Base-by-base conservation (phyloP, 805 yeast genomes). In the Phaffomyces antillensis region DNA sequence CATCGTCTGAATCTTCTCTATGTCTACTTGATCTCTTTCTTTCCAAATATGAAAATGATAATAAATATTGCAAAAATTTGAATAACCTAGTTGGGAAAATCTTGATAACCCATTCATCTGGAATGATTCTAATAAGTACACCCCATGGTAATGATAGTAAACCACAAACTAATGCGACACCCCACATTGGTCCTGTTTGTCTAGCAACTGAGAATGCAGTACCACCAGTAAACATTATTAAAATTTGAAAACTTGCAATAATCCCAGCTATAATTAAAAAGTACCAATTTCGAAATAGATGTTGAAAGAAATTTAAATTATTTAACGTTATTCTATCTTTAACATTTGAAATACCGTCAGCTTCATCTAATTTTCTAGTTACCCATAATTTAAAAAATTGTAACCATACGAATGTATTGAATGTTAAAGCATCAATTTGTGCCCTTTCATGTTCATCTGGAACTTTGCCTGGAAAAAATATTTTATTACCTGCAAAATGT, bases 141-240 rank as follows among this genome's bases (percentile, higher is more conserved):
- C 97, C 98, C 38, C 79, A 74, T 0, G 98, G 97, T 36, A 93
- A 66, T 15, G 96, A 83, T 16, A 85, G 40, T 50, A 84, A 61
- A 28, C 98, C 98, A 66, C 95, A 79, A 25, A 85, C 58, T 6
- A 91, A 65, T 0, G 98, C 93, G 2, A 88, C 80, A 1, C 77
- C 93, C 99, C 99, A 95, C 85, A 82, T 80, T 1, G 79, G 79
- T 8, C 85, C 84, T 1, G 95, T 83, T 65, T 86, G 95, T 50
- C 83, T 74, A 3, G 77, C 78, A 52, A 90, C 74, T 8, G 90
- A 79, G 66, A 93, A 93, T 0, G 99, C 96, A 36, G 91, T 86
- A 45, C 99, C 99, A 44, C 99, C 99, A 51, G 87, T 91, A 65
- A 81, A 86, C 98, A 93, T 93, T 55, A 93, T 91, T 43, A 91